Evolutionary conservation across 164 flowering plant genomes (phyloP), one percentile per base, ranked within the genome.

Genomic region (Nelumbo lutea): DNA sequence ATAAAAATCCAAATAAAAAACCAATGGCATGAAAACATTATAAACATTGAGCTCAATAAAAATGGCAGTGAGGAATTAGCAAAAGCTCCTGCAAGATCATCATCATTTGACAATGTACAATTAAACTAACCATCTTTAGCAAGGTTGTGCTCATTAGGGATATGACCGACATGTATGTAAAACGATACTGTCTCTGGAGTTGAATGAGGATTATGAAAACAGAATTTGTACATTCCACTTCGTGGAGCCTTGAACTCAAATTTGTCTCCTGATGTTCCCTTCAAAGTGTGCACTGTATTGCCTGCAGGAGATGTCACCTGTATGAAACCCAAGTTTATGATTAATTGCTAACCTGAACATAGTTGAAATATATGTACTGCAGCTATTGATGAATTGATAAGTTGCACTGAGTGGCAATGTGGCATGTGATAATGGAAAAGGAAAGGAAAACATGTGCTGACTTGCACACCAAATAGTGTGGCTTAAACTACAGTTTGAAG

Each of bases 181-280:
- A 94, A 94, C 59, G 98, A 85, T 70, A 94, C 97, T 48, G 96
- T 87, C 79, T 94, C 98, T 44, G 97, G 96, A 39, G 96, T 81
- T 7, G 90, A 82, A 62, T 83, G 77, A 50, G 98, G 85, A 82
- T 94, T 94, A 52, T 90, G 90, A 66, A 95, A 95, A 76, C 98
- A 95, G 64, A 95, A 95, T 68, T 89, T 90, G 84, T 90, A 92
- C 98, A 95, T 92, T 77, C 98, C 98, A 79, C 87, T 86, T 72
- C 82, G 76, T 51, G 96, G 97, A 27, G 97, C 98, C 80, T 87
- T 91, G 11, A 91, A 83, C 66, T 85, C 86, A 74, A 94, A 94
- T 79, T 94, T 94, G 64, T 95, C 96, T 48, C 97, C 98, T 40
- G 98, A 85, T 66, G 96, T 87, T 70, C 97, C 98, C 73, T 89